Evolutionary conservation across 2,329 filamentous ascomycete genomes (phyloP).

Genomic region (Trichophyton mentagrophytes): DNA sequence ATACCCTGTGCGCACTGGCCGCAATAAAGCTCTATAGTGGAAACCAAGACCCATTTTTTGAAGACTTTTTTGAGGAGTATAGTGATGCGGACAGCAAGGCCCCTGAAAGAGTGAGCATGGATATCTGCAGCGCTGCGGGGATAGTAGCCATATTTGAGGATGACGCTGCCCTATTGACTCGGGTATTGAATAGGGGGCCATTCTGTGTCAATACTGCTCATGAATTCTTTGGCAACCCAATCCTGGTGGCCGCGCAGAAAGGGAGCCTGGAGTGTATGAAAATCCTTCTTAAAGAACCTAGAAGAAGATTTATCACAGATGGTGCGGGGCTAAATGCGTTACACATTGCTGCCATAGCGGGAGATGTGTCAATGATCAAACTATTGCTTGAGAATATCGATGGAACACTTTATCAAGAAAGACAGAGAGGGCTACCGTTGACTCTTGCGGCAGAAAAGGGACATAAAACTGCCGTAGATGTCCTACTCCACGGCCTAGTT

Average conservation of each 20-base stretch:
- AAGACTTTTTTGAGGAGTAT: background rate
- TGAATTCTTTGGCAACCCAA: background rate
- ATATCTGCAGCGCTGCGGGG: background rate
- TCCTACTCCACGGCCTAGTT: background rate
- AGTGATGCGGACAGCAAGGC: background rate
- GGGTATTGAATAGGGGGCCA: background rate
- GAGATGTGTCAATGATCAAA: background rate
- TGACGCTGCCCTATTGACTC: background rate
- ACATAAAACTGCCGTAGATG: background rate
- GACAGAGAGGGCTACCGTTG: background rate
- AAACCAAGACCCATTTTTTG: background rate
- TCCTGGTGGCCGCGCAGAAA: background rate
- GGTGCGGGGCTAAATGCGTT: background rate
- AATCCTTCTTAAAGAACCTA: background rate
- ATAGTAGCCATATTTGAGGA: background rate
- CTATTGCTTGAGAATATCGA: background rate
- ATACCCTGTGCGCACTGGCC: background rate
- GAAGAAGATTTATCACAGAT: background rate
- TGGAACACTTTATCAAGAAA: background rate
- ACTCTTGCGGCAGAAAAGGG: background rate
- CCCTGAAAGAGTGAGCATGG: background rate
- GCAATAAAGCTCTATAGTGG: background rate
- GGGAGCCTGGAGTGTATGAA: background rate
- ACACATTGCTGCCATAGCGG: background rate
- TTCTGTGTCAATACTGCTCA: background rate